Evolutionary conservation across 2,329 filamentous ascomycete genomes (phyloP).

Genomic region (Fusarium sp.): DNA sequence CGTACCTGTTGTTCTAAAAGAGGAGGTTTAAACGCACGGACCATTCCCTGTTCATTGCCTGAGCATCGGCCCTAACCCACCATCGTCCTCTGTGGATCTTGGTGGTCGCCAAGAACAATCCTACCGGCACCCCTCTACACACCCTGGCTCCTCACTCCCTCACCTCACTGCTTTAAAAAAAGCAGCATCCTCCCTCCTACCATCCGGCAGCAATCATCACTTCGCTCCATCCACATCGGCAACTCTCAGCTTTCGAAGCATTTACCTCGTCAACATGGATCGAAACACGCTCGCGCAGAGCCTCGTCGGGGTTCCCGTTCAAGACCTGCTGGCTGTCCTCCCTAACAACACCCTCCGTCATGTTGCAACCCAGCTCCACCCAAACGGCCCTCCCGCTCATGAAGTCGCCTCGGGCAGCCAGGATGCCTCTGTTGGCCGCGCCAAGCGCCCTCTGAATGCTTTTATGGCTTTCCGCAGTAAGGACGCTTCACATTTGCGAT

Average conservation of each 20-base stretch:
- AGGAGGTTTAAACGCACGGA: neutral
- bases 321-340: slow-evolving; percentile 34
- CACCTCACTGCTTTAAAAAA: neutral
- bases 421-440: neutral
- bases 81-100: neutral
- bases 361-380: slow-evolving; percentile 22
- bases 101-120: neutral
- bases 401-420: neutral
- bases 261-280: slow-evolving; percentile 19
- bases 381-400: neutral
- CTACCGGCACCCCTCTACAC: neutral
- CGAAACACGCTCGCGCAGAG: slow-evolving; percentile 31
- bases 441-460: slow-evolving; percentile 47
- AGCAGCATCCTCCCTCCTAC: neutral
- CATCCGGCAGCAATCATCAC: neutral
- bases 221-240: neutral
- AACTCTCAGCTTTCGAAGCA: neutral
- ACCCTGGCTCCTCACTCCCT: neutral
- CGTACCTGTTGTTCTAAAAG: neutral
- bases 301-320: slow-evolving; percentile 20
- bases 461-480: slow-evolving; percentile 51
- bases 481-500: neutral
- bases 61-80: neutral
- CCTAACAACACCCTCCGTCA: slow-evolving; percentile 37
- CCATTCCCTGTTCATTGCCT: neutral